Evolutionary conservation across 2,329 filamentous ascomycete genomes (phyloP).

Genomic region (Pseudogymnoascus sp.): DNA sequence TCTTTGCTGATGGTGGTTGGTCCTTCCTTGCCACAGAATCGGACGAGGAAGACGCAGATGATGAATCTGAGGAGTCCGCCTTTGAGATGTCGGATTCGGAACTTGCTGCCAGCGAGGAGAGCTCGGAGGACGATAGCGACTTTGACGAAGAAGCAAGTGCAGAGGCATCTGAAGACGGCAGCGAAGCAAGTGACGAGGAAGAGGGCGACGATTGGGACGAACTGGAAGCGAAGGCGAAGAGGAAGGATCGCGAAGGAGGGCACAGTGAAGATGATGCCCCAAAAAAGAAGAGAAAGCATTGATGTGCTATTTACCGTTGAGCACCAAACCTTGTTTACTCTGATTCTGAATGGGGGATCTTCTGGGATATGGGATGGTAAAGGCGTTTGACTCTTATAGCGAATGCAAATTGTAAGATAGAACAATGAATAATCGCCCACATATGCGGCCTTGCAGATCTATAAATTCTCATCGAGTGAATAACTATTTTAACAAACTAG

Average conservation of each 20-base stretch:
- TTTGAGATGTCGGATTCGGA: slow-evolving; percentile 89
- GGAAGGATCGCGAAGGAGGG: slow-evolving; percentile 61
- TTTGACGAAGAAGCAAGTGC: slow-evolving; percentile 85
- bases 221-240: slow-evolving; percentile 82
- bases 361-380: not conserved
- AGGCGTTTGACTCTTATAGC: not conserved
- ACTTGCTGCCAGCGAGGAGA: slow-evolving; percentile 62
- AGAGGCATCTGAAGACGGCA: slow-evolving; percentile 69
- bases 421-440: not conserved
- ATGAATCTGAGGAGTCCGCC: slow-evolving; percentile 81
- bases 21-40: slow-evolving; percentile 81
- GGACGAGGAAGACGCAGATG: slow-evolving; percentile 70
- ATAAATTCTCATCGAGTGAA: not conserved
- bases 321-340: not conserved
- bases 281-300: slow-evolving; percentile 52
- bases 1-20: slow-evolving; percentile 95
- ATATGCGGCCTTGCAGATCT: not conserved
- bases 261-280: slow-evolving; percentile 64
- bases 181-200: slow-evolving; percentile 48
- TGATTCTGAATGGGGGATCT: not conserved
- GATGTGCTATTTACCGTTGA: not conserved
- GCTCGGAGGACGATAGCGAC: slow-evolving; percentile 81
- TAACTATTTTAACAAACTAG: not conserved
- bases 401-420: slow-evolving; percentile 4
- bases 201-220: slow-evolving; percentile 92